phyloP scores from a whole-genome alignment of 768 basidiomycete genomes.

The Solioccasus polychromus region DNA sequence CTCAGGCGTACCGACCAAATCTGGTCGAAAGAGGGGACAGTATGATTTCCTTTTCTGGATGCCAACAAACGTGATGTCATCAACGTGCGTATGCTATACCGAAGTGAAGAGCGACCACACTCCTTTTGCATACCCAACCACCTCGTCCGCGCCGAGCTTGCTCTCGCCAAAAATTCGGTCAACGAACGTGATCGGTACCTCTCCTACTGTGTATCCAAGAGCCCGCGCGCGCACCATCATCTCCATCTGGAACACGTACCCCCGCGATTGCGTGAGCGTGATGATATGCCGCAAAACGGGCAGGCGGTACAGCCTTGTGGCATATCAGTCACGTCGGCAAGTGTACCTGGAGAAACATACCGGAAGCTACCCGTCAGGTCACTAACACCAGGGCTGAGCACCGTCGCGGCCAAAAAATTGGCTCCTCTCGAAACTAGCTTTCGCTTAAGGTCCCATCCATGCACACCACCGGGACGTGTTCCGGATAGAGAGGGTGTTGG shows the following conservation, averaged over 20 bases:
- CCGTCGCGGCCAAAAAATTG: conserved; percentile 86
- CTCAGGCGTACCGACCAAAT: neutral
- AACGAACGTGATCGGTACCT: conserved; percentile 93
- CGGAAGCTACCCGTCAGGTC: conserved; percentile 91
- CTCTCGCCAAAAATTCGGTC: conserved; percentile 93
- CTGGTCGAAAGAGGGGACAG: neutral
- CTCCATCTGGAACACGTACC: conserved; percentile 98
- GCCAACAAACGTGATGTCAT: conserved; percentile 26
- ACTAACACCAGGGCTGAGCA: conserved; percentile 81
- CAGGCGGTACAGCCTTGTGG: conserved; percentile 66
- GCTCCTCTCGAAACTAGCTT: conserved; percentile 87
- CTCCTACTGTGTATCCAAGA: conserved; percentile 81
- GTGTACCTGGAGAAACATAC: conserved; percentile 37
- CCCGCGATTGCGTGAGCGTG: conserved; percentile 77
- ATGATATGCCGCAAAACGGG: conserved; percentile 81
- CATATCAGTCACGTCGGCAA: conserved; percentile 1
- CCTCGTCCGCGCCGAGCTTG: conserved; percentile 84
- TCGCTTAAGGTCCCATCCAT: conserved; percentile 90
- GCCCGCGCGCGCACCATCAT: conserved; percentile 92
- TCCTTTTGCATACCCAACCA: conserved; percentile 83
- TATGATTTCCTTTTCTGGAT: conserved; percentile 8
- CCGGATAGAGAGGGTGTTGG: conserved; percentile 54
- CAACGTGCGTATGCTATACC: conserved; percentile 42
- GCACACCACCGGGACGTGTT: conserved; percentile 78
- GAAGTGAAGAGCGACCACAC: conserved; percentile 77